Conservation (phyloP, 1,139 yeast genomes). For the Pneumocystis murina region DNA sequence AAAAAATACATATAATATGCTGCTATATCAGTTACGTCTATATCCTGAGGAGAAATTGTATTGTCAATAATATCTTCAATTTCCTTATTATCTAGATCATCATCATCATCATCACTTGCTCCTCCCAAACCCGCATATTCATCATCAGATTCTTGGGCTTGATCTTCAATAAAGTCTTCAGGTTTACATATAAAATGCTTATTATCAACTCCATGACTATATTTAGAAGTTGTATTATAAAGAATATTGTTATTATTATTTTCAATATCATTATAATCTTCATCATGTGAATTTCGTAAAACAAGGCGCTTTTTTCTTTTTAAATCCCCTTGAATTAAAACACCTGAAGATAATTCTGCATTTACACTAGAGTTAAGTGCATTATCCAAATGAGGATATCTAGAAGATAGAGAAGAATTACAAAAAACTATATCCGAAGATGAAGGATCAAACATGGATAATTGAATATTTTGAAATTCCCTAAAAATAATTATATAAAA, state of each 20-base stretch:
- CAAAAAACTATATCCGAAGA: constrained; percentile 5
- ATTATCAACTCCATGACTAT: constrained; percentile 21
- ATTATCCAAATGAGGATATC: neutral
- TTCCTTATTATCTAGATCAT: constrained; percentile 43
- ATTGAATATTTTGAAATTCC: constrained; percentile 6
- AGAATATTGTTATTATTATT: constrained; percentile 2
- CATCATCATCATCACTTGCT: constrained; percentile 57
- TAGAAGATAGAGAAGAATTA: neutral
- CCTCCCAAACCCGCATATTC: constrained; percentile 92
- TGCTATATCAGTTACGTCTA: constrained; percentile 46
- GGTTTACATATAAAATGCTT: constrained; percentile 32
- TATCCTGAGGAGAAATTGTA: constrained; percentile 28
- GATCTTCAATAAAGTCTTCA: constrained; percentile 57
- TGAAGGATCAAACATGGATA: constrained; percentile 11
- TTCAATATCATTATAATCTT: neutral
- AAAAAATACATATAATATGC: constrained; percentile 22
- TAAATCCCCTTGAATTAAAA: neutral
- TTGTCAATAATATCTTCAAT: constrained; percentile 12
- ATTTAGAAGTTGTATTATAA: constrained; percentile 16
- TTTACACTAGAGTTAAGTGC: constrained; percentile 5
- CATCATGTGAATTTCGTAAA: neutral
- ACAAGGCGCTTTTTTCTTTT: neutral
- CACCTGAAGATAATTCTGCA: neutral
- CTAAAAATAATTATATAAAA: neutral
- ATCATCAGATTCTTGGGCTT: constrained; percentile 93